Conservation (phyloP, 768 basidiomycete species). For the Leccinum truebloodii region DNA sequence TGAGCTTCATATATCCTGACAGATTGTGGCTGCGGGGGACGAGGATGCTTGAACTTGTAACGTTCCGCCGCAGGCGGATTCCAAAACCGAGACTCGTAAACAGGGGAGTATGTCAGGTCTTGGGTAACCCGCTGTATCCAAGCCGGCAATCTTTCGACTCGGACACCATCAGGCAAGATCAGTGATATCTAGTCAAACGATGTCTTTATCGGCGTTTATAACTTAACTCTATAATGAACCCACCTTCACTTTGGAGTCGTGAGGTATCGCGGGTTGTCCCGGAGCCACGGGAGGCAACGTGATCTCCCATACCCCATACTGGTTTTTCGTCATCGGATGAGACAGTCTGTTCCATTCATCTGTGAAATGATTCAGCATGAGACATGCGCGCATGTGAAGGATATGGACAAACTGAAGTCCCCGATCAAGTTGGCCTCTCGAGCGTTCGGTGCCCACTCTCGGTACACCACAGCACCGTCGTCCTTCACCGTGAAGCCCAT, state of each 20-base stretch:
- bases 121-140: conserved; percentile 98
- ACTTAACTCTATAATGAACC: conserved; percentile 14
- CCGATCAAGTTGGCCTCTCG: conserved; percentile 82
- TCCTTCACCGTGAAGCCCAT: conserved; percentile 75
- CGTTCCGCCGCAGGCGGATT: conserved; percentile 75
- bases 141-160: conserved; percentile 89
- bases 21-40: conserved; percentile 64
- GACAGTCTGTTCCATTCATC: conserved; percentile 87
- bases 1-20: conserved; percentile 95
- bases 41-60: conserved; percentile 81
- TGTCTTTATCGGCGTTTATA: conserved; percentile 1
- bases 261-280: conserved; percentile 82
- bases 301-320: conserved; percentile 91
- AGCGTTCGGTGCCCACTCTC: conserved; percentile 97
- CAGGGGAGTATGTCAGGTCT: conserved; percentile 82
- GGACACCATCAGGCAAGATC: conserved; percentile 72
- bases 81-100: conserved; percentile 99
- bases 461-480: conserved; percentile 74
- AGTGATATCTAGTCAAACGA: conserved; percentile 75
- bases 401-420: conserved; percentile 83
- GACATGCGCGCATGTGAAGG: neutral
- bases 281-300: conserved; percentile 62
- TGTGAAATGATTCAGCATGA: conserved; percentile 32
- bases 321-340: conserved; percentile 82
- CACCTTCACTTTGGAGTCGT: conserved; percentile 95